Base-by-base conservation (phyloP, 805 yeast genomes). In the Geotrichum ghanense region DNA sequence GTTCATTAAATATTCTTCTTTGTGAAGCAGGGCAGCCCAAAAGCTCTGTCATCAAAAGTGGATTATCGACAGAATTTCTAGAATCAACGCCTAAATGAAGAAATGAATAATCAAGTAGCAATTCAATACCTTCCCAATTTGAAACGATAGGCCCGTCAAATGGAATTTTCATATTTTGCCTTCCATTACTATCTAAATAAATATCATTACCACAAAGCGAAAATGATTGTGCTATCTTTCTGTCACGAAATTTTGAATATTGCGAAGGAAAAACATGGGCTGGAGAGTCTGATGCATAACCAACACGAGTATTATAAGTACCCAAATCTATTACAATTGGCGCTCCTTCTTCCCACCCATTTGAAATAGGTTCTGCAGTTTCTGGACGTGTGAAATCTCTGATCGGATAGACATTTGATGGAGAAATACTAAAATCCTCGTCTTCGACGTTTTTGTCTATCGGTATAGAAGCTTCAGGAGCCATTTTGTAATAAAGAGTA, bases 281-380 rank as follows among this genome's bases (percentile, higher is more conserved):
- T 82, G 47, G 61, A 4, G 41, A 19, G 2, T 51, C 53, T 14
- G 50, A 34, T 7, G 64, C 65, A 47, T 62, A 59, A 19, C 72
- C 72, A 6, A 64, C 61, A 5, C 70, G 62, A 16, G 71, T 63
- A 47, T 61, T 55, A 42, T 76, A 70, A 5, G 86, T 66, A 1
- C 97, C 98, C 46, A 92, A 70, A 65, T 92, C 99, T 7, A 92
- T 69, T 12, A 90, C 95, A 46, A 92, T 83, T 2, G 98, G 97
- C 1, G 72, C 70, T 2, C 76, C 76, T 1, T 66, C 43, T 35
- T 64, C 57, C 65, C 82, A 82, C 43, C 69, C 67, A 14, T 63
- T 67, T 64, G 62, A 76, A 70, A 0, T 77, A 74, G 59, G 76
- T 78, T 2, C 72, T 62, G 48, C 53, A 37, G 34, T 19, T 12